A percentile compares a stretch with the other conserved stretches of the same genome.
phyloP scores from a whole-genome alignment of 257 asterid genomes.

The Solanum sejunctum region DNA sequence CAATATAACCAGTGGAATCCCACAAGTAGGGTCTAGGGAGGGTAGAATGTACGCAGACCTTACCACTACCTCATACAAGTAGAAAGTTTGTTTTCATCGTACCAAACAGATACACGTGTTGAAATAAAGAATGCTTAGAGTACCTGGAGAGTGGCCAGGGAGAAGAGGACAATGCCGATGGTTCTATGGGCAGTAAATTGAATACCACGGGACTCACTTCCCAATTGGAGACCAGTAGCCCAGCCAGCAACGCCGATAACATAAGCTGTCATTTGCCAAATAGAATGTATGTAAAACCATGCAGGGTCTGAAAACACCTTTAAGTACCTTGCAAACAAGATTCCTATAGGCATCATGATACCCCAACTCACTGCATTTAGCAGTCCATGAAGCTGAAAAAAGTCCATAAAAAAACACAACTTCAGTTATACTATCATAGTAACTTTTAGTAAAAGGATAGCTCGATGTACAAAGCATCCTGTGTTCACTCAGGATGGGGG shows the following conservation, averaged over 20 bases:
- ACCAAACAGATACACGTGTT: neutral
- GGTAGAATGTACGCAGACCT: too few species aligned
- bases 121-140: neutral
- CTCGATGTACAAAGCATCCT: neutral
- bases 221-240: conserved; percentile 70
- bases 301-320: conserved; percentile 79
- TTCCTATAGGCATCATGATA: conserved; percentile 64
- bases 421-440: neutral
- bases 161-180: conserved; percentile 62
- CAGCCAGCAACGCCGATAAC: conserved; percentile 81
- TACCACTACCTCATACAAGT: too few species aligned
- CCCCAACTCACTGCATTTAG: conserved; percentile 83
- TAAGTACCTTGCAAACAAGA: conserved; percentile 59
- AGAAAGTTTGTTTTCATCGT: too few species aligned
- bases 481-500: neutral
- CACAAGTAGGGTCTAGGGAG: too few species aligned
- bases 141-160: conserved; percentile 75
- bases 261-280: conserved; percentile 63
- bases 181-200: conserved; percentile 42
- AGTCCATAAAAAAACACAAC: neutral
- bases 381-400: conserved; percentile 62
- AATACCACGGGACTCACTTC: conserved; percentile 60
- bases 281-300: conserved; percentile 78
- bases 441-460: neutral
- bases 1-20: too few species aligned